Conservation (phyloP, 192 early-diverging fungal species). For the Podila minutissima region DNA sequence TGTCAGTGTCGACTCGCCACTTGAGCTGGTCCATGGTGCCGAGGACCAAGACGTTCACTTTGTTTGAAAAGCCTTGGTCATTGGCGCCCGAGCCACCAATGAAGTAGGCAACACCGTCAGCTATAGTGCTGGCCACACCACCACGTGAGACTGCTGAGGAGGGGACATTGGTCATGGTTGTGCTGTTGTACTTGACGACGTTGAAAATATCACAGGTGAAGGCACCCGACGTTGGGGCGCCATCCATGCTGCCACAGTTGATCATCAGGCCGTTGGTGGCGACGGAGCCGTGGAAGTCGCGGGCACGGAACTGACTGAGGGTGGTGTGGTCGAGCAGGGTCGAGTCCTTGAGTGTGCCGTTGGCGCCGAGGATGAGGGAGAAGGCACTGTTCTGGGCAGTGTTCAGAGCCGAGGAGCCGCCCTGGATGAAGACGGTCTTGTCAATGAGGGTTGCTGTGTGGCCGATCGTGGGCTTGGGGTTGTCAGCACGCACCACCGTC, state of each 20-base stretch:
- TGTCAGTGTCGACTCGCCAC: constrained; percentile 6
- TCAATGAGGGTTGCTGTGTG: constrained; percentile 24
- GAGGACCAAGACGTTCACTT: background rate
- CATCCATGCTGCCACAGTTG: constrained; percentile 25
- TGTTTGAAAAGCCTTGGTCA: background rate
- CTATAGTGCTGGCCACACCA: constrained; percentile 18
- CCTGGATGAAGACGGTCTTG: constrained; percentile 40
- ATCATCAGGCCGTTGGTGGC: background rate
- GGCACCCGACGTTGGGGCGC: background rate
- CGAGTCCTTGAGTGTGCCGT: background rate
- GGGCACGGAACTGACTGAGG: constrained; percentile 6
- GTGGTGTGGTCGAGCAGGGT: constrained; percentile 10
- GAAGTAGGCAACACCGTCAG: constrained; percentile 1
- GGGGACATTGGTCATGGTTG: background rate
- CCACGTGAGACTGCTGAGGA: background rate
- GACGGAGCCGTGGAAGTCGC: constrained; percentile 10
- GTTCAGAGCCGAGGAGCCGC: background rate
- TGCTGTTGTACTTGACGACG: constrained; percentile 12
- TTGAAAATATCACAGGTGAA: constrained; percentile 29
- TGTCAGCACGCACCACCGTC: background rate
- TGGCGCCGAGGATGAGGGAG: constrained; percentile 11
- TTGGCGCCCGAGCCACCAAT: constrained; percentile 11
- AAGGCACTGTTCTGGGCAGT: constrained; percentile 11
- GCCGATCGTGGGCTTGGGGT: constrained; percentile 12
- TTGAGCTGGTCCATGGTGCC: background rate